Conservation (phyloP, 192 early-diverging fungal species). For the Coemansia sp. region DNA sequence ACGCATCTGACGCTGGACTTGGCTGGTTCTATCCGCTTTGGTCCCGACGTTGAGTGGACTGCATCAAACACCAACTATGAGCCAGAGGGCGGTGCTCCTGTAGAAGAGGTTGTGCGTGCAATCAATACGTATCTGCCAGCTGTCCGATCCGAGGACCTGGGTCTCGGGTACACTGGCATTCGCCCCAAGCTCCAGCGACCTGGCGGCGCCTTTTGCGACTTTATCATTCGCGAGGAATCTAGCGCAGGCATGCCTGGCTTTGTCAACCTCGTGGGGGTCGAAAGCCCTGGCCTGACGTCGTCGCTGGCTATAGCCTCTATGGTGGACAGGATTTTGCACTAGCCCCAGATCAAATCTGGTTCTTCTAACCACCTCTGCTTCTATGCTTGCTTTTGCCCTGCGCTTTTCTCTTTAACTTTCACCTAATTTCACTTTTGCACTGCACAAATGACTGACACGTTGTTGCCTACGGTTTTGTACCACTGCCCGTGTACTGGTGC, state of each 20-base stretch:
- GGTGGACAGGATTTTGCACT: conserved; percentile 21
- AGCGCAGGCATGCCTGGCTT: conserved; percentile 56
- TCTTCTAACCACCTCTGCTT: neutral
- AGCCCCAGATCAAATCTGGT: neutral
- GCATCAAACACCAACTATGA: conserved; percentile 59
- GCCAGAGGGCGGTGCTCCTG: conserved; percentile 42
- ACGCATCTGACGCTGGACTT: conserved; percentile 80
- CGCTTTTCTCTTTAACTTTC: neutral
- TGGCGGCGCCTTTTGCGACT: conserved; percentile 72
- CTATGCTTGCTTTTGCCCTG: neutral
- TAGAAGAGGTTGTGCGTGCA: conserved; percentile 39
- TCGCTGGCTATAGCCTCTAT: conserved; percentile 71
- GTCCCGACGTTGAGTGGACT: conserved; percentile 71
- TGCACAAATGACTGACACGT: conserved; percentile 2
- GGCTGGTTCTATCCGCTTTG: conserved; percentile 72
- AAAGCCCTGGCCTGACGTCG: conserved; percentile 82
- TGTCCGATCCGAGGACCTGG: conserved; percentile 58
- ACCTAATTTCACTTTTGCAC: neutral
- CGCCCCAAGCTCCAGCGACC: conserved; percentile 79
- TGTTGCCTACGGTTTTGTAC: conserved; percentile 25
- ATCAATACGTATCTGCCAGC: conserved; percentile 64
- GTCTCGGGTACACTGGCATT: conserved; percentile 74
- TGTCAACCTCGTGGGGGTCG: conserved; percentile 78
- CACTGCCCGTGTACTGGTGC: conserved; percentile 36
- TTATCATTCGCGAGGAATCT: conserved; percentile 65